Evolutionary conservation across 1,139 yeast genomes (phyloP), one percentile per base, ranked within the genome.

Genomic region (Trichomonascaceae sp.): DNA sequence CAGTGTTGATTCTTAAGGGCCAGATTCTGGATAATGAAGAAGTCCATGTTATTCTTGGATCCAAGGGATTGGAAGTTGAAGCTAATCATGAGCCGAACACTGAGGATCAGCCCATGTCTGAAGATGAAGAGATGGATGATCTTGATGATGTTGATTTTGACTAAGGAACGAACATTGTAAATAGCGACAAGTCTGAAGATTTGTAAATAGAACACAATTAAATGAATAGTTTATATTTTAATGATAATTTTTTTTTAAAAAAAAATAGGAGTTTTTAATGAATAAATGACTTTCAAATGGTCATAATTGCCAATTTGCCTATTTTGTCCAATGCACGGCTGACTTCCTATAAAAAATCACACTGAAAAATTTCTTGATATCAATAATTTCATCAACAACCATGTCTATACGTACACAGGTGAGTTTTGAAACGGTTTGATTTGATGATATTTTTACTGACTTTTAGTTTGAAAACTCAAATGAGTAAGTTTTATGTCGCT

Each of bases 401-500:
- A 63, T 63, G 66, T 63, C 66, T 19, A 57, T 63, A 45, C 60
- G 66, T 52, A 59, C 66, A 12, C 66, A 63, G 50, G 60, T 57
- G 50, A 38, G 60, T 57, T 19, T 17, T 13, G 24, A 32, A 22
- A 1, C 43, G 2, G 18, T 45, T 18, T 36, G 12, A 15, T n/a
- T 32, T n/a, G 9, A 10, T 30, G 46, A 18, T 27, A 15, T 13
- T 5, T 19, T n/a, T 48, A 19, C 51, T 51, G 46, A 53, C 51
- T 15, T 19, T 15, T 52, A 84, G 77, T 93, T 93, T 79, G 99
- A 93, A 78, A 93, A 93, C 75, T 90, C 97, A 56, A 93, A 93
- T 72, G 99, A 93, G 78, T 69, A 64, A 38, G 72, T 60, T 30
- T 10, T 18, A 32, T 17, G 39, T 15, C 12, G 43, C 15, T 44